phyloP scores from a whole-genome alignment of 208 protist genomes.

The Acanthamoeba castellanii region DNA sequence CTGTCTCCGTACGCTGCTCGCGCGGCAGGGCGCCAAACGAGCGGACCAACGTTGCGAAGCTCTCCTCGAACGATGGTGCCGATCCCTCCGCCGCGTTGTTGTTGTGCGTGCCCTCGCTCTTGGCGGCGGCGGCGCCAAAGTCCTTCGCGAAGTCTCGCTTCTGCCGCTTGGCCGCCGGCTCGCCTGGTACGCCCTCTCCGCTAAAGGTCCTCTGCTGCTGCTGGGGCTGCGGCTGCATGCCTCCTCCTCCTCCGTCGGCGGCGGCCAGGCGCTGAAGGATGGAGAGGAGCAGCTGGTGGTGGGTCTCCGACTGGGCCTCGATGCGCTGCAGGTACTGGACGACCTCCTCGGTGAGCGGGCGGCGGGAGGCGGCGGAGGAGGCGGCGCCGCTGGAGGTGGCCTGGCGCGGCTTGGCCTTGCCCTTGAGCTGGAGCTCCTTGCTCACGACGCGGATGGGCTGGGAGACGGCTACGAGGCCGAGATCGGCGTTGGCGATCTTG shows the following conservation, averaged over 20 bases:
- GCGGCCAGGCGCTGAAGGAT: neutral
- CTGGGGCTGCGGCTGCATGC: neutral
- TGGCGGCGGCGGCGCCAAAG: no score
- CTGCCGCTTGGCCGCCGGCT: neutral
- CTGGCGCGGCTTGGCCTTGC: conserved; percentile 20
- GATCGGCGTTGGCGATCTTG: conserved; percentile 50
- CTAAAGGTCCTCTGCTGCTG: neutral
- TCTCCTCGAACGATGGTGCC: conserved; percentile 27
- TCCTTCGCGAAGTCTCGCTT: neutral
- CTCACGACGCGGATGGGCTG: conserved; percentile 29
- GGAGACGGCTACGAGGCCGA: neutral
- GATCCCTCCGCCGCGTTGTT: neutral
- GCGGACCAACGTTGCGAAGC: conserved; percentile 9
- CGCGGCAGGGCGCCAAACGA: conserved; percentile 6
- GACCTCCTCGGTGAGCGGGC: conserved; percentile 18
- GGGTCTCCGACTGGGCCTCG: neutral
- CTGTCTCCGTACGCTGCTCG: neutral
- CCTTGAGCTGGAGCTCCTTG: conserved; percentile 60
- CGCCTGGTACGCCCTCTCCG: neutral
- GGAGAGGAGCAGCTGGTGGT: conserved; percentile 31
- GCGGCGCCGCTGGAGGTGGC: neutral
- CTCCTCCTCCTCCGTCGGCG: neutral
- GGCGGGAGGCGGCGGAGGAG: neutral
- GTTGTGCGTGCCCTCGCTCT: neutral
- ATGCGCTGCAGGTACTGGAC: conserved; percentile 1